phyloP scores from a whole-genome alignment of 257 asterid species.

The Salvia hispanica region DNA sequence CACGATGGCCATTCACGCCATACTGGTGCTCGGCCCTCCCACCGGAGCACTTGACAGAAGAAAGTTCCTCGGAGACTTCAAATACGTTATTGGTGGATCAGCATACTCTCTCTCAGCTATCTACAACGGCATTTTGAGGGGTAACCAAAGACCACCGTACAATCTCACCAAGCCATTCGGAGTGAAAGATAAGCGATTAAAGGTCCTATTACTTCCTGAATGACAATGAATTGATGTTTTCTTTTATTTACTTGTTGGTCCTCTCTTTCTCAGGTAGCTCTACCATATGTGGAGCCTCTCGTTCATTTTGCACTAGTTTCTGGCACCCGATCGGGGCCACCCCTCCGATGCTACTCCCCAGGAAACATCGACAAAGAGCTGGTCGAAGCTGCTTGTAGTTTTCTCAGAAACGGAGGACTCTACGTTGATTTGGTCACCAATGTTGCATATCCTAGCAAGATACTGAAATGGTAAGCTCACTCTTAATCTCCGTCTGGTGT shows the following conservation, averaged over 20 bases:
- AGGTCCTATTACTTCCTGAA: constrained; percentile 44
- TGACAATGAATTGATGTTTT: background rate
- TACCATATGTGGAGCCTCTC: constrained; percentile 82
- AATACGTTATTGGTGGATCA: constrained; percentile 89
- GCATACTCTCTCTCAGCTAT: constrained; percentile 82
- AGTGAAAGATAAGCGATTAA: constrained; percentile 56
- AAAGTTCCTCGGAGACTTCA: constrained; percentile 76
- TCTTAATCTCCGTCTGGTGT: background rate
- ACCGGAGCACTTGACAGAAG: constrained; percentile 72
- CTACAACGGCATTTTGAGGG: constrained; percentile 81
- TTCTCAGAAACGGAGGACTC: constrained; percentile 65
- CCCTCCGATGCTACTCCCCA: constrained; percentile 83
- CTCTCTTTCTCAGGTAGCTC: constrained; percentile 54
- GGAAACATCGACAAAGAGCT: constrained; percentile 75
- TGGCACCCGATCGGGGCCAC: constrained; percentile 85
- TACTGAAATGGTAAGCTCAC: constrained; percentile 64
- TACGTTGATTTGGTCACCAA: constrained; percentile 56
- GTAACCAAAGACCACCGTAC: constrained; percentile 91
- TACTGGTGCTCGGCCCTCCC: constrained; percentile 76
- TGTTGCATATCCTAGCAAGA: constrained; percentile 54
- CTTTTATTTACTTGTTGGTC: background rate
- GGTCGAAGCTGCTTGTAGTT: constrained; percentile 62
- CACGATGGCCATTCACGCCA: constrained; percentile 49
- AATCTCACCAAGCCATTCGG: constrained; percentile 76
- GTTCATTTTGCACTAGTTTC: constrained; percentile 70